Conservation (phyloP, 139 green algal genomes). For the Chlorella sp. region DNA sequence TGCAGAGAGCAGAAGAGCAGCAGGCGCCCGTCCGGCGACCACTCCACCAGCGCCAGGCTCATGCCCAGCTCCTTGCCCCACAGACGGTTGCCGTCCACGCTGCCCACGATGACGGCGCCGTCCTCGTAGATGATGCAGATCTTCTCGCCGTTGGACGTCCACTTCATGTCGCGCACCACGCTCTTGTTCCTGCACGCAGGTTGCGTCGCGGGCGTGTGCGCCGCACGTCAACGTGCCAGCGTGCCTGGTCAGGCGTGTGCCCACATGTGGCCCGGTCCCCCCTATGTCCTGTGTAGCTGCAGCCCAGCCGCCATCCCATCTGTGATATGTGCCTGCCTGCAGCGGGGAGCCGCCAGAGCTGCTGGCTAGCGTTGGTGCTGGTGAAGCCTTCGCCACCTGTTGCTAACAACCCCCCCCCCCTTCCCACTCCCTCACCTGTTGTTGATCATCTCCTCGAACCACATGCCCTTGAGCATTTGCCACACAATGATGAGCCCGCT, state of each 20-base stretch:
- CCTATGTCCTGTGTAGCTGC: not conserved
- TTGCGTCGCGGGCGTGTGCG: too few relatives aligned
- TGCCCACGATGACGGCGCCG: slow-evolving; percentile 77
- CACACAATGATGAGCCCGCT: slow-evolving; percentile 84
- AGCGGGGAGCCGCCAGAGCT: too few relatives aligned
- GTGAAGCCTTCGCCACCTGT: not conserved
- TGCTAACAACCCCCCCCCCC: not conserved
- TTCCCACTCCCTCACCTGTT: slow-evolving; percentile 48
- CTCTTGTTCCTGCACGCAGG: slow-evolving; percentile 62
- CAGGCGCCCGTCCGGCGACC: slow-evolving; percentile 60
- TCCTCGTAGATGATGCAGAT: slow-evolving; percentile 85
- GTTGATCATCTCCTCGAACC: slow-evolving; percentile 90
- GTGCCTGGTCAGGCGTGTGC: too few relatives aligned
- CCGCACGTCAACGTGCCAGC: too few relatives aligned
- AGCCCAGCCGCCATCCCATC: too few relatives aligned
- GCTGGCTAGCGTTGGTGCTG: not conserved
- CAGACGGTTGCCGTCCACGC: slow-evolving; percentile 71
- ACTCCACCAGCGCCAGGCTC: slow-evolving; percentile 60
- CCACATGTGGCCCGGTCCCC: not conserved
- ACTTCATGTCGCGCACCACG: slow-evolving; percentile 72
- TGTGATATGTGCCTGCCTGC: too few relatives aligned
- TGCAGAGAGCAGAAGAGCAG: slow-evolving; percentile 54
- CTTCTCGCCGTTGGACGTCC: slow-evolving; percentile 69
- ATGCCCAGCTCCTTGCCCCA: slow-evolving; percentile 67
- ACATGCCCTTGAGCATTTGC: slow-evolving; percentile 74